Conservation (phyloP, 23 red algal genomes). For the Gracilaria vermiculophylla region DNA sequence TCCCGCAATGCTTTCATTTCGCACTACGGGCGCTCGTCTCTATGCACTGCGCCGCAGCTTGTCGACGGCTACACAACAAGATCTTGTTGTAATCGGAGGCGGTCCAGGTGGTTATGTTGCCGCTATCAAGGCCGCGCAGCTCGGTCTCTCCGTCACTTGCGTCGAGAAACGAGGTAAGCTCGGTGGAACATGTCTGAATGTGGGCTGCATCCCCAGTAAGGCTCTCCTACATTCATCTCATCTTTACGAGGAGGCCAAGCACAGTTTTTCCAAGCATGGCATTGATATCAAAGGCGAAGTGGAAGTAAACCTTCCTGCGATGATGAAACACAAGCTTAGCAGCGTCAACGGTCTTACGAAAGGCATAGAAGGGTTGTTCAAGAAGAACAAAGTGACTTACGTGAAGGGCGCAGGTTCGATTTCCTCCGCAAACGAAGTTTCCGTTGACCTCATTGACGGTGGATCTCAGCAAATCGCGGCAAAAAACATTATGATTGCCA, state of each 20-base stretch:
- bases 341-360: slow-evolving; percentile 87
- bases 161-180: slow-evolving; percentile 97
- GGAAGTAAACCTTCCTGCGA: slow-evolving; percentile 76
- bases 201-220: slow-evolving; percentile 98
- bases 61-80: slow-evolving; percentile 58
- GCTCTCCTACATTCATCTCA: slow-evolving; percentile 96
- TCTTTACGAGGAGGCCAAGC: slow-evolving; percentile 93
- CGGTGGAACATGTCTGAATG: slow-evolving; percentile 97
- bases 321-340: slow-evolving; percentile 95
- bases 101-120: slow-evolving; percentile 96
- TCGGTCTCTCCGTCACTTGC: slow-evolving; percentile 90
- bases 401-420: slow-evolving; percentile 77
- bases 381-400: slow-evolving; percentile 95
- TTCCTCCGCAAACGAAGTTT: slow-evolving; percentile 48
- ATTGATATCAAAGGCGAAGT: slow-evolving; percentile 74
- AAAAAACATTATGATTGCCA: slow-evolving; percentile 93
- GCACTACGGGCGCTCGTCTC: background rate
- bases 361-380: slow-evolving; percentile 98
- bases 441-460: slow-evolving; percentile 78
- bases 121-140: slow-evolving; percentile 98
- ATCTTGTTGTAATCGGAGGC: slow-evolving; percentile 92
- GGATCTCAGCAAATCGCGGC: slow-evolving; percentile 60
- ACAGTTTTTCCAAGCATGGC: slow-evolving; percentile 89
- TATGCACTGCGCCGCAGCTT: slow-evolving; percentile 41
- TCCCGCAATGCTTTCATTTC: background rate